These are phyloP conservation scores for Amauroascus verrucosus DNA, from an alignment of 2,329 filamentous ascomycete genomes.

Conservation along the genomic window DNA sequence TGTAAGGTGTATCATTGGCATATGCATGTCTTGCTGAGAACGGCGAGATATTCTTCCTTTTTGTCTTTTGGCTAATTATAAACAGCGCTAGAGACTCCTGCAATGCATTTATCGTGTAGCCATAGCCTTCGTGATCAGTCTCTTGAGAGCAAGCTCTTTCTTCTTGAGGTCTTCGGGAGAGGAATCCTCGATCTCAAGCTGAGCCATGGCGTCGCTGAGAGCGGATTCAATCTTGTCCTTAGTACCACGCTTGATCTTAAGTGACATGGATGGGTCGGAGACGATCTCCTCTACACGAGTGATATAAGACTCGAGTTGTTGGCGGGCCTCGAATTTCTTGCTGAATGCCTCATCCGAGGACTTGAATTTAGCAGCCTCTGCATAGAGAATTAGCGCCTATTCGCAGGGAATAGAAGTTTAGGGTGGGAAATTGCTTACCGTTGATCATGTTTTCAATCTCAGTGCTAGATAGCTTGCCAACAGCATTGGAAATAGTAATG, in stretches of 20 bases:
- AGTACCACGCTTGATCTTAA: constrained; percentile 97
- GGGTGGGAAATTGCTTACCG: constrained; percentile 43
- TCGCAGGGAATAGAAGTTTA: not conserved
- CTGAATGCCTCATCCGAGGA: constrained; percentile 93
- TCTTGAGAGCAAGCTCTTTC: constrained; percentile 97
- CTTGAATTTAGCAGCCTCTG: constrained; percentile 97
- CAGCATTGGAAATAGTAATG: constrained; percentile 99
- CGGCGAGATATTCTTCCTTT: constrained; percentile 7
- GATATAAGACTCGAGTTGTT: constrained; percentile 99
- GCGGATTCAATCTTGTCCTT: constrained; percentile 99
- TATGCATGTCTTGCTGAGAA: constrained; percentile 11
- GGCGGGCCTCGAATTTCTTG: constrained; percentile 98
- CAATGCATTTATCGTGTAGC: constrained; percentile 60
- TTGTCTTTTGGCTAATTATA: constrained; percentile 15
- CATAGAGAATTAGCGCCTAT: constrained; percentile 13
- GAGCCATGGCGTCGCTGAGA: constrained; percentile 92
- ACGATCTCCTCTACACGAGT: constrained; percentile 97
- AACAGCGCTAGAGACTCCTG: not conserved
- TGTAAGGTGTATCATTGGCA: constrained; percentile 1
- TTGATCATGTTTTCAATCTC: constrained; percentile 99
- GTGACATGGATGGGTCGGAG: constrained; percentile 85
- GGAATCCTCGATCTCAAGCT: constrained; percentile 91
- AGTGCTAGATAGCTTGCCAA: constrained; percentile 86
- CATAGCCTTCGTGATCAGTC: constrained; percentile 97
- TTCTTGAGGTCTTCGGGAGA: constrained; percentile 94